Evolutionary conservation across 2,329 filamentous ascomycete genomes (phyloP), one percentile per base, ranked within the genome.

Genomic region (Pezizomycotina sp.): DNA sequence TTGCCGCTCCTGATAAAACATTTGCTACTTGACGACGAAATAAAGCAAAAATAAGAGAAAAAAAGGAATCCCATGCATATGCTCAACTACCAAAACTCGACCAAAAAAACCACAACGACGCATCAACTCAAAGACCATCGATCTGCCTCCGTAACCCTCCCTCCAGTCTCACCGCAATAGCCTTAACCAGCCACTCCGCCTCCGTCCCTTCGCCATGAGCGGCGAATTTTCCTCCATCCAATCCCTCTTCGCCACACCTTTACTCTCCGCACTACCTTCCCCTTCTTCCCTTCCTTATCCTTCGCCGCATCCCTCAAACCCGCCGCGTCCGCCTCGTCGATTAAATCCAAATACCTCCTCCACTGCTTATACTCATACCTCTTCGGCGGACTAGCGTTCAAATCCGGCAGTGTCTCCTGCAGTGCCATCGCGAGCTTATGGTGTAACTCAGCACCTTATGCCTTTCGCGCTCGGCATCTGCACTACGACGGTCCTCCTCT

Each of bases 331-430:
- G 36, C 36, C 7, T 9, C 28, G 19, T 40, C 33, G 4, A 92
- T 78, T 20, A 92, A 63, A 14, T 70, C 68, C 5, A 84, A 74
- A 49, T 81, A 89, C 61, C 80, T 79, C 0, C 77, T 77, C 84
- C 83, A 92, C 53, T 92, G 77, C 47, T 83, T 72, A 46, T 83
- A 93, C 0, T 62, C 64, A 54, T 92, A 93, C 35, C 65, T 66
- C 36, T 72, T 73, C 0, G 66, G 62, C 2, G 68, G 64, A 4
- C 63, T 56, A 27, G 61, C 21, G 1, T 29, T 14, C 7, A 44
- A 29, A 22, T 44, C 41, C 7, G 41, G 41, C 16, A 44, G 9
- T 4, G 40, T 27, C 16, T 44, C 25, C 14, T 44, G 41, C 14
- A 44, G 27, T 6, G 41, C 36, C 27, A 28, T 34, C 0, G 41